Conservation (phyloP, 2,329 filamentous ascomycete species). For the Arthrobotrys iridis region DNA sequence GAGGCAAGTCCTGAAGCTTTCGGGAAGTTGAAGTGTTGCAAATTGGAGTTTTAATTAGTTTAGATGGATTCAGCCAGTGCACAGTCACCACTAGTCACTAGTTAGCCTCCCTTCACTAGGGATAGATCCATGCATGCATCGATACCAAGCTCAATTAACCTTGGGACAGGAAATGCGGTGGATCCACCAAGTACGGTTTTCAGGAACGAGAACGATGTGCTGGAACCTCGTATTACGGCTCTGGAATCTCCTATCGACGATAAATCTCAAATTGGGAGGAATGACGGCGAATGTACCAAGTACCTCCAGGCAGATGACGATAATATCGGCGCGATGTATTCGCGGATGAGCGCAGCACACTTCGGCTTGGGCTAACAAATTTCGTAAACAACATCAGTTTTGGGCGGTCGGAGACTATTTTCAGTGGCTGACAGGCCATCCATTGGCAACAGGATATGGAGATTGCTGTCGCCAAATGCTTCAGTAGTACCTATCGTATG, state of each 20-base stretch:
- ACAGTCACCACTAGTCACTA: conserved; percentile 16
- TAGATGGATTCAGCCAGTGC: conserved; percentile 39
- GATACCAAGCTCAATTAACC: conserved; percentile 50
- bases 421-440: conserved; percentile 12
- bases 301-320: not conserved
- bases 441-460: not conserved
- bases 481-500: not conserved
- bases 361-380: conserved; percentile 7
- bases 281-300: not conserved
- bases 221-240: conserved; percentile 32
- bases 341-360: not conserved
- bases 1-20: conserved; percentile 51
- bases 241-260: conserved; percentile 16
- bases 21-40: conserved; percentile 51
- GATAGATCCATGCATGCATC: conserved; percentile 40
- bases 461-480: conserved; percentile 10
- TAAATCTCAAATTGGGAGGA: not conserved
- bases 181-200: conserved; percentile 30
- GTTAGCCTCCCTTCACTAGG: not conserved
- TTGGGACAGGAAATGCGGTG: conserved; percentile 47
- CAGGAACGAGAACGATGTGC: conserved; percentile 27
- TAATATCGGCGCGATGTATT: not conserved
- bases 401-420: conserved; percentile 27
- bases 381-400: not conserved
- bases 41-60: conserved; percentile 51